Base-by-base conservation (phyloP, 164 flowering plant genomes). In the Macadamia integrifolia region DNA sequence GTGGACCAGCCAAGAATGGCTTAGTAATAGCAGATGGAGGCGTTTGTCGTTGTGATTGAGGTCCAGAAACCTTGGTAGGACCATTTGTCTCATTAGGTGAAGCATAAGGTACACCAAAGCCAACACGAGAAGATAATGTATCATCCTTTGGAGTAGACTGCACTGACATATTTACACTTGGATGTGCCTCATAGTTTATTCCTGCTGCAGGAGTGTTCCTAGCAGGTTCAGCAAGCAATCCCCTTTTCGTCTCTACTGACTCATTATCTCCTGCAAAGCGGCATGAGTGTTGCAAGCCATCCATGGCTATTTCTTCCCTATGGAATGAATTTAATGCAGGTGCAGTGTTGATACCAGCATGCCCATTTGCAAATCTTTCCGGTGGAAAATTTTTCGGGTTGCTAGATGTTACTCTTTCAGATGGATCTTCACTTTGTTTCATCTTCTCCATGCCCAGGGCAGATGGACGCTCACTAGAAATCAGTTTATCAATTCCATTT, bases 131-230 rank as follows among this genome's bases (percentile, higher is more conserved):
- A 71, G 75, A 64, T 71, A 85, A 76, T 65, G 72, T 55, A 18
- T 83, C 89, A 64, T 83, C 88, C 71, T 80, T 90, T 23, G 69
- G 30, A 64, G 76, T 64, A 28, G 79, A 66, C 65, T 67, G 74
- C 28, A 74, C 74, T 30, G 81, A 58, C 70, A 61, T 73, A 72
- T 66, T 82, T 64, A 71, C 63, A 75, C 70, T 73, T 35, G 70
- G 59, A 72, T 74, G 80, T 68, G 82, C 79, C 69, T 75, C 83
- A 64, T 66, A 63, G 58, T 72, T 77, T 60, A 64, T 72, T 64
- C 86, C 91, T 85, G 82, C 50, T 70, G 56, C 48, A 72, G 70
- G 60, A 72, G 14, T 63, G n/a, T 65, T 74, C 53, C 67, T 17
- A 35, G 28, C 71, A 77, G 71, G 64, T 70, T 74, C 78, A 66